Evolutionary conservation across 2,329 filamentous ascomycete species (phyloP).

Genomic region (Cercospora zeina): DNA sequence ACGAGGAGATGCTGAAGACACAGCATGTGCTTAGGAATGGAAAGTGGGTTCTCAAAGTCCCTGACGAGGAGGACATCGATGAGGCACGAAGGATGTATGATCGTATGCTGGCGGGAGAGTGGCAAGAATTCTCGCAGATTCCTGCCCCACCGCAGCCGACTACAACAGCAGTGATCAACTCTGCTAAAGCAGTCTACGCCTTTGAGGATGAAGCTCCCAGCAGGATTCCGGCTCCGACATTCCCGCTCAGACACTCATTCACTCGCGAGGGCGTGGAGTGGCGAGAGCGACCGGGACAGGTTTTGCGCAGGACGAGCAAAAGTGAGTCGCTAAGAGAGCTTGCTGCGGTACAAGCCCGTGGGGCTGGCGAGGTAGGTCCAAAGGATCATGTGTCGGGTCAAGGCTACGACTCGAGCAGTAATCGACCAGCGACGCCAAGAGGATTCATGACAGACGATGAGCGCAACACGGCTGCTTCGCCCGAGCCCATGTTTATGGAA

Average conservation of each 20-base stretch:
- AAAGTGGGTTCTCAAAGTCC: neutral
- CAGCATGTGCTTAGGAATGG: neutral
- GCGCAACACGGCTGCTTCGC: neutral
- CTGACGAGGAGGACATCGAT: neutral
- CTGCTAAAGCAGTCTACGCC: neutral
- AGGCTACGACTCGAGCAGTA: neutral
- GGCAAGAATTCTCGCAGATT: neutral
- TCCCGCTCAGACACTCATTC: conserved; percentile 3
- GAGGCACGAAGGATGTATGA: neutral
- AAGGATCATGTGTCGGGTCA: neutral
- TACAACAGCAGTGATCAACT: neutral
- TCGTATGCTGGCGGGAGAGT: neutral
- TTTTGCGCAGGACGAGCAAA: neutral
- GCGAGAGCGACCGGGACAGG: neutral
- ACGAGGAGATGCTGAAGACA: neutral
- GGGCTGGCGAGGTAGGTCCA: neutral
- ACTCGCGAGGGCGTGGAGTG: neutral
- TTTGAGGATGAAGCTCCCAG: neutral
- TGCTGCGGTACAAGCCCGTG: neutral
- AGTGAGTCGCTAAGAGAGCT: neutral
- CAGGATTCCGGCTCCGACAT: neutral
- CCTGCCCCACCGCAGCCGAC: neutral
- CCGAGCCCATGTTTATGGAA: neutral
- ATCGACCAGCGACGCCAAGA: neutral
- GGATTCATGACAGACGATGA: neutral